phyloP scores from a whole-genome alignment of 495 filamentous ascomycete genomes.

The Thermothielavioides terrestris region DNA sequence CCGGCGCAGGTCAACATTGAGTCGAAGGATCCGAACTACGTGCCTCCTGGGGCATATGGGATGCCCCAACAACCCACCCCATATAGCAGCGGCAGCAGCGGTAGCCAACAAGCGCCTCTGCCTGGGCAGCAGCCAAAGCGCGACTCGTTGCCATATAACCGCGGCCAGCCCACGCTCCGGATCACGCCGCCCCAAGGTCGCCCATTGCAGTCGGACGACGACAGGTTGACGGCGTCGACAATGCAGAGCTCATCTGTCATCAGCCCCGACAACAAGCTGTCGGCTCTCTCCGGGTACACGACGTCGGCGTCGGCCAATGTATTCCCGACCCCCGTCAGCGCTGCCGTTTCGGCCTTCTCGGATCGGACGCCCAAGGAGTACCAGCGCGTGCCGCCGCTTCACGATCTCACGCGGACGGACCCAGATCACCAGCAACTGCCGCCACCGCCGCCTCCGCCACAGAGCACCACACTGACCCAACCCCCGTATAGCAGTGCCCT shows the following conservation, averaged over 20 bases:
- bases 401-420: conserved; percentile 45
- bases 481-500: conserved; percentile 28
- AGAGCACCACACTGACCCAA: conserved; percentile 17
- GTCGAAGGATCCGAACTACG: conserved; percentile 63
- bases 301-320: conserved; percentile 32
- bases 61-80: conserved; percentile 39
- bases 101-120: conserved; percentile 15
- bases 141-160: conserved; percentile 43
- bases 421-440: conserved; percentile 22
- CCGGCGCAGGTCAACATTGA: conserved; percentile 67
- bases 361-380: conserved; percentile 44
- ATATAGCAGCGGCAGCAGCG: too few relatives aligned
- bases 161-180: conserved; percentile 42
- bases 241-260: conserved; percentile 42
- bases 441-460: conserved; percentile 17
- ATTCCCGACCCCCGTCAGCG: conserved; percentile 48
- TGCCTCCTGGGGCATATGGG: conserved; percentile 52
- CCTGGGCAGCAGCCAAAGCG: conserved; percentile 33
- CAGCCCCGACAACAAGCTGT: conserved; percentile 48
- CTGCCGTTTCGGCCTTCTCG: conserved; percentile 35
- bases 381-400: conserved; percentile 45
- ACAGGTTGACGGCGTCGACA: conserved; percentile 40
- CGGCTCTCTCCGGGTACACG: conserved; percentile 41
- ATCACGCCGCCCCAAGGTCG: conserved; percentile 49
- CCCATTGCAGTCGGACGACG: conserved; percentile 41